Conservation (phyloP, 495 filamentous ascomycete genomes). For the Penicillium riverlandense region DNA sequence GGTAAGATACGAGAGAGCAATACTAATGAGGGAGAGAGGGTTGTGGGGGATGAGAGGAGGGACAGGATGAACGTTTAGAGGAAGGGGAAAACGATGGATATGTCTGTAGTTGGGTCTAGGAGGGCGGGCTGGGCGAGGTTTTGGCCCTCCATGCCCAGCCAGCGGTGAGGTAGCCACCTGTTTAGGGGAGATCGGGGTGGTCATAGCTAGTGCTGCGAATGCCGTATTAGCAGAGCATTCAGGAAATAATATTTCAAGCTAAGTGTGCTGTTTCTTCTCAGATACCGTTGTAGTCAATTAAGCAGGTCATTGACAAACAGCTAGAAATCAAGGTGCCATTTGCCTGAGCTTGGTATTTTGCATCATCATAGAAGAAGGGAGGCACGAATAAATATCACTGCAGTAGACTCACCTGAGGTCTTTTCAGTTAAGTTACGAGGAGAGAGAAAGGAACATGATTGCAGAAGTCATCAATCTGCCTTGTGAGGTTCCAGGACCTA, state of each 20-base stretch:
- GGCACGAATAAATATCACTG: constrained; percentile 1
- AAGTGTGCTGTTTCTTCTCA: constrained; percentile 50
- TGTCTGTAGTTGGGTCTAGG: constrained; percentile 58
- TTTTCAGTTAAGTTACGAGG: background rate
- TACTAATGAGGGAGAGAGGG: constrained; percentile 75
- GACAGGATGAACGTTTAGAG: constrained; percentile 71
- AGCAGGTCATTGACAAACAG: constrained; percentile 64
- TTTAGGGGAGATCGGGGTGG: constrained; percentile 4
- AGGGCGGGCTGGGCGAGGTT: constrained; percentile 31
- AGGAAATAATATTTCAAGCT: constrained; percentile 1
- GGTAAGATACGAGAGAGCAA: constrained; percentile 66
- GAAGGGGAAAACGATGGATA: constrained; percentile 74
- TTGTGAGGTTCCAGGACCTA: background rate
- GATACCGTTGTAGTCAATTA: constrained; percentile 99
- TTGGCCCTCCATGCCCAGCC: background rate
- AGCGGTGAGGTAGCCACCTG: constrained; percentile 8
- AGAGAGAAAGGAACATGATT: background rate
- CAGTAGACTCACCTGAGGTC: constrained; percentile 11
- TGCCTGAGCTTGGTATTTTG: constrained; percentile 39
- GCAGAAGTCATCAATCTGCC: background rate
- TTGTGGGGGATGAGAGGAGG: constrained; percentile 88
- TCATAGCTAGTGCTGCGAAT: constrained; percentile 3
- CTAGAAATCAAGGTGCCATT: constrained; percentile 64
- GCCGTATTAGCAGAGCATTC: constrained; percentile 11
- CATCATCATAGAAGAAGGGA: constrained; percentile 38